Evolutionary conservation across 2,329 filamentous ascomycete genomes (phyloP).

Genomic region (Fusarium secorum): DNA sequence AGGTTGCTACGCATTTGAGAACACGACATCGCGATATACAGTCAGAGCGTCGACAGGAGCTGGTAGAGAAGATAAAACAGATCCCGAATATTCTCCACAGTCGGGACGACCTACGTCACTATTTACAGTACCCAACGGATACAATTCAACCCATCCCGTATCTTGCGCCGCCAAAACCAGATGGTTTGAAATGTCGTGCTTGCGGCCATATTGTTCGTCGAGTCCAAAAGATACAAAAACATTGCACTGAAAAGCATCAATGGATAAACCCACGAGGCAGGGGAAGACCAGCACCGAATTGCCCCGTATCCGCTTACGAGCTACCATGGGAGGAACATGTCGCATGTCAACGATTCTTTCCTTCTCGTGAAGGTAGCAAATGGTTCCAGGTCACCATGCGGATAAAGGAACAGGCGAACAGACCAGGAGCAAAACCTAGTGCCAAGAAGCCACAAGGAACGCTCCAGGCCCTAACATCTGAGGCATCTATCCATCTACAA

Average conservation of each 20-base stretch:
- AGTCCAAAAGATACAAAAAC: not conserved
- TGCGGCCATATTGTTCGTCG: not conserved
- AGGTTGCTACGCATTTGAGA: too few relatives aligned
- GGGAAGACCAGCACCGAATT: not conserved
- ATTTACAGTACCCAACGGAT: not conserved
- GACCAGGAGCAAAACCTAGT: too few relatives aligned
- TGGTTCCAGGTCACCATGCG: not conserved
- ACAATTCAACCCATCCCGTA: not conserved
- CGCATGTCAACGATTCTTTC: not conserved
- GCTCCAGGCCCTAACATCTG: too few relatives aligned
- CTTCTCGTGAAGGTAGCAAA: not conserved
- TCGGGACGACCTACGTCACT: too few relatives aligned
- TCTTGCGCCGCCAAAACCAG: not conserved
- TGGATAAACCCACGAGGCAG: not conserved
- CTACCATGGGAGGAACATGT: not conserved
- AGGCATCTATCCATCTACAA: too few relatives aligned
- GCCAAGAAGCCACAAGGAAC: too few relatives aligned
- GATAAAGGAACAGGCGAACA: too few relatives aligned
- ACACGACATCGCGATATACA: too few relatives aligned
- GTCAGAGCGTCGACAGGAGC: too few relatives aligned
- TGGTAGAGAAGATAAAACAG: too few relatives aligned
- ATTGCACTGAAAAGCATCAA: not conserved
- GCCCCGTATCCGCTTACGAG: not conserved
- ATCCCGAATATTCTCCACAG: too few relatives aligned
- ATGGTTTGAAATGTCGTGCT: not conserved